A percentile compares a stretch with the other conserved stretches of the same genome.
Conservation (phyloP, 2,329 filamentous ascomycete species). For the Knufia fluminis region DNA sequence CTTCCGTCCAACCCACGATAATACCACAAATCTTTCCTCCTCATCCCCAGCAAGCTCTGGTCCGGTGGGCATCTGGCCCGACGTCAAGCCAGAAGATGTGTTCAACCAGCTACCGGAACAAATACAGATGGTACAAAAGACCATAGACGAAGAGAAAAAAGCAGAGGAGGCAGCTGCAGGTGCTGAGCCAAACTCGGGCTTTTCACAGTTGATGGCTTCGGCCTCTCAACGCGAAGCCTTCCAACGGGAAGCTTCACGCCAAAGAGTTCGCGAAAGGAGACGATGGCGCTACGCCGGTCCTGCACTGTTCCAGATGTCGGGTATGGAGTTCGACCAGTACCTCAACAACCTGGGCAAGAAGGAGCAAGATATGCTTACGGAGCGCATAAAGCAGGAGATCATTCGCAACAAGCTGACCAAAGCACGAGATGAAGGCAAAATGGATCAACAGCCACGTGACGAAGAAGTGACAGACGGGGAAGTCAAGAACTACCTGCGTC, state of each 20-base stretch:
- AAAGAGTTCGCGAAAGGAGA: neutral
- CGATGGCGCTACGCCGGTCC: constrained; percentile 40
- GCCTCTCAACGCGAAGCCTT: too few relatives aligned
- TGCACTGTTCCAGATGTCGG: constrained; percentile 48
- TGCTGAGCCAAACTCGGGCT: neutral
- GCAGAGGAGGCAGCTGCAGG: neutral
- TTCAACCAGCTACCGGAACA: neutral
- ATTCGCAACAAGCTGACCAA: constrained; percentile 29
- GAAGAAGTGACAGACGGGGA: constrained; percentile 35
- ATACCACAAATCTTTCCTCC: constrained; percentile 15
- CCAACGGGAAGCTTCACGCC: neutral
- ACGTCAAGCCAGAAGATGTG: neutral
- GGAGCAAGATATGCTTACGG: constrained; percentile 22
- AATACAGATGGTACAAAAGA: constrained; percentile 1
- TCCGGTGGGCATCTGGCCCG: constrained; percentile 1
- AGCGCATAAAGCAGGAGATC: constrained; percentile 31
- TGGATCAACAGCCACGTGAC: constrained; percentile 25
- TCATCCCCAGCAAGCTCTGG: neutral
- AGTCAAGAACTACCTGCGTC: constrained; percentile 37
- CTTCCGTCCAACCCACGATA: constrained; percentile 24
- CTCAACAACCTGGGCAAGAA: constrained; percentile 33
- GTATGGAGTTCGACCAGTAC: constrained; percentile 46
- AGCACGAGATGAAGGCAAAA: constrained; percentile 32
- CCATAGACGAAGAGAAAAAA: constrained; percentile 1
- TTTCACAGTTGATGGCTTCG: neutral